phyloP scores from a whole-genome alignment of 1,284 basidiomycete genomes.

The Wallemia mellicola region DNA sequence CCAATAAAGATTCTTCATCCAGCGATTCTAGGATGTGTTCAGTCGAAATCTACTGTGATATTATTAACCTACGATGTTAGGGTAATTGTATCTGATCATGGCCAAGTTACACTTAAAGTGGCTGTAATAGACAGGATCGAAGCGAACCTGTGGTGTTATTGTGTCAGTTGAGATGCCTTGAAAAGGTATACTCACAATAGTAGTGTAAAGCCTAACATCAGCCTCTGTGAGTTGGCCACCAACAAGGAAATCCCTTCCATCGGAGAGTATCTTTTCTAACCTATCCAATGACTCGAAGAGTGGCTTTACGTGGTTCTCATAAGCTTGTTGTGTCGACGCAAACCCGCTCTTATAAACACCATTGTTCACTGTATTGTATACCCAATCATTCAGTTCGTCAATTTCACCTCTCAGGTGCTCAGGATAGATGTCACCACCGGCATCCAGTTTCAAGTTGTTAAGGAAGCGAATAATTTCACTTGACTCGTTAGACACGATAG shows the following conservation, averaged over 20 bases:
- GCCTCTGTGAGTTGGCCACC: conserved; percentile 65
- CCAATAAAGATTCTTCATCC: conserved; percentile 79
- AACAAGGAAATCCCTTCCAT: conserved; percentile 50
- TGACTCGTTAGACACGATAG: conserved; percentile 85
- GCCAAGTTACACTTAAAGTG: conserved; percentile 87
- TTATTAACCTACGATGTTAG: no score
- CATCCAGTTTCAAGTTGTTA: conserved; percentile 40
- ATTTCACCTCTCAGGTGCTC: conserved; percentile 39
- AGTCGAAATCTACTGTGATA: no score
- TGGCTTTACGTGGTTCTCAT: conserved; percentile 34
- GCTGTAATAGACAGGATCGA: conserved; percentile 50
- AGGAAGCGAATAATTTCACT: conserved; percentile 79
- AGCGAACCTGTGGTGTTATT: no score
- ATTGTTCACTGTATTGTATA: conserved; percentile 50
- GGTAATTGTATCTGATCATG: conserved; percentile 32
- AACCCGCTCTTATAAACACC: conserved; percentile 72
- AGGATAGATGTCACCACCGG: conserved; percentile 47
- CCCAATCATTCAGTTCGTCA: conserved; percentile 61
- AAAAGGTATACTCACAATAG: no score
- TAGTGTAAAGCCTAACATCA: conserved; percentile 68
- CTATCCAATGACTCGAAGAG: conserved; percentile 34
- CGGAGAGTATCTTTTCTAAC: conserved; percentile 38
- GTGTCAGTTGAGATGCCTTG: no score
- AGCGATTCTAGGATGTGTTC: no score
- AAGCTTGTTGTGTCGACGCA: conserved; percentile 49